These are phyloP conservation scores for Globisporangium iwayamae DNA, from an alignment of 352 stramenopile genomes.

Conservation along the genomic window DNA sequence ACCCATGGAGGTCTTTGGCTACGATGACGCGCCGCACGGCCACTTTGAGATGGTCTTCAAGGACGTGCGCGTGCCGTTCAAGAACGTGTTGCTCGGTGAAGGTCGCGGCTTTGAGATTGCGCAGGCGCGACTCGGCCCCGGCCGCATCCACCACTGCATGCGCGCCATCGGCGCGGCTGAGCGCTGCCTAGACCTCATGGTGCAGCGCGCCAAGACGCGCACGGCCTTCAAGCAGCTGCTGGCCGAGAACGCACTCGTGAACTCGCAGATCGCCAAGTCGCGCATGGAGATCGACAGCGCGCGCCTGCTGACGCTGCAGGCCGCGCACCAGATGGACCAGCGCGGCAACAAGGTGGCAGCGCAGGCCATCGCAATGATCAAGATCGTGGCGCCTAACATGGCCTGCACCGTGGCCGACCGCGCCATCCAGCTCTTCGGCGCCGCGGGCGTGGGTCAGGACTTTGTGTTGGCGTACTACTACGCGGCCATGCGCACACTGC, in stretches of 20 bases:
- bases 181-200: slow-evolving; percentile 80
- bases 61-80: slow-evolving; percentile 89
- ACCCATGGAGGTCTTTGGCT: slow-evolving; percentile 93
- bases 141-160: slow-evolving; percentile 99
- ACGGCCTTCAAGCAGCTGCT: slow-evolving; percentile 94
- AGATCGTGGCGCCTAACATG: slow-evolving; percentile 93
- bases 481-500: slow-evolving; percentile 88
- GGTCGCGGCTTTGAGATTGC: slow-evolving; percentile 89
- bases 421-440: slow-evolving; percentile 85
- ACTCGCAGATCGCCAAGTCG: slow-evolving; percentile 81
- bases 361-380: slow-evolving; percentile 95
- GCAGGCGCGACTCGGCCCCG: slow-evolving; percentile 90
- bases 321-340: slow-evolving; percentile 88
- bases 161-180: slow-evolving; percentile 90
- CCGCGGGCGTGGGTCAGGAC: slow-evolving; percentile 89
- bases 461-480: slow-evolving; percentile 92
- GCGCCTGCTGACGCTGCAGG: slow-evolving; percentile 84
- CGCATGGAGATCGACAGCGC: slow-evolving; percentile 81
- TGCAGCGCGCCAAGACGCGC: slow-evolving; percentile 89
- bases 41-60: slow-evolving; percentile 97
- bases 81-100: slow-evolving; percentile 74
- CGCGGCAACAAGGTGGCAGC: slow-evolving; percentile 83
- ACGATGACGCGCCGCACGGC: slow-evolving; percentile 94
- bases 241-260: slow-evolving; percentile 75
- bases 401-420: slow-evolving; percentile 87